These are phyloP conservation scores for Apiospora phragmitis DNA, from an alignment of 2,329 filamentous ascomycete species.

Conservation along the genomic window DNA sequence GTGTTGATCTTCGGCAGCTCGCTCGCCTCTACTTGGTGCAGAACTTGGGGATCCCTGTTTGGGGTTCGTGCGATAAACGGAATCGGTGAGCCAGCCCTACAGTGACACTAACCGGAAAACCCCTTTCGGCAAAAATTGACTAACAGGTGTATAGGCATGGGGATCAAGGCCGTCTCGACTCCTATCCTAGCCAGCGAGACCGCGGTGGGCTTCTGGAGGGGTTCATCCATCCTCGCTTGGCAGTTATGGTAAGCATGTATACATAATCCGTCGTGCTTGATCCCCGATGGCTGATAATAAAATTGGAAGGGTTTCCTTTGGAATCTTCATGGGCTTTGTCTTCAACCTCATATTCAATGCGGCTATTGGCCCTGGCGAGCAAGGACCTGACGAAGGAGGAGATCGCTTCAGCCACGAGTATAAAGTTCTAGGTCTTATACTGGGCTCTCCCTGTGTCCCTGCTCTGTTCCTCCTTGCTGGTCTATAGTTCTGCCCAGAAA, in stretches of 20 bases:
- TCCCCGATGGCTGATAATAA: background rate
- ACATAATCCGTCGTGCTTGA: background rate
- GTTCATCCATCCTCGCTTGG: slow-evolving; percentile 49
- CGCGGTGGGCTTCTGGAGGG: slow-evolving; percentile 48
- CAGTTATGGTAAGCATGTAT: slow-evolving; percentile 38
- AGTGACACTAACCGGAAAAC: background rate
- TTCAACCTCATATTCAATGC: slow-evolving; percentile 25
- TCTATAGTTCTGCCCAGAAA: slow-evolving; percentile 36
- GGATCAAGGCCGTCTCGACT: slow-evolving; percentile 48
- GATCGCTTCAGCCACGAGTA: slow-evolving; percentile 19
- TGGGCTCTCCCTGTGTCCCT: slow-evolving; percentile 34
- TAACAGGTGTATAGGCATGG: slow-evolving; percentile 38
- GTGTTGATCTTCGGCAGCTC: slow-evolving; percentile 41
- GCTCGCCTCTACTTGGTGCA: slow-evolving; percentile 22
- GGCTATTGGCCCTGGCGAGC: slow-evolving; percentile 17
- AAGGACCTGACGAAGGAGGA: background rate
- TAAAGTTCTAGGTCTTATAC: slow-evolving; percentile 30
- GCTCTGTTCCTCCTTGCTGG: slow-evolving; percentile 28
- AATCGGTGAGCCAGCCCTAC: slow-evolving; percentile 9
- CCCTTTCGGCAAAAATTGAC: background rate
- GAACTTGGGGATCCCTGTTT: slow-evolving; percentile 9
- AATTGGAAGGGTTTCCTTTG: slow-evolving; percentile 33
- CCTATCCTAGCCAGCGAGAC: slow-evolving; percentile 49
- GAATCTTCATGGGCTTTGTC: slow-evolving; percentile 37
- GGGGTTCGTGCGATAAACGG: slow-evolving; percentile 14